Conservation (phyloP, 768 basidiomycete genomes). For the Auricularia cornea region DNA sequence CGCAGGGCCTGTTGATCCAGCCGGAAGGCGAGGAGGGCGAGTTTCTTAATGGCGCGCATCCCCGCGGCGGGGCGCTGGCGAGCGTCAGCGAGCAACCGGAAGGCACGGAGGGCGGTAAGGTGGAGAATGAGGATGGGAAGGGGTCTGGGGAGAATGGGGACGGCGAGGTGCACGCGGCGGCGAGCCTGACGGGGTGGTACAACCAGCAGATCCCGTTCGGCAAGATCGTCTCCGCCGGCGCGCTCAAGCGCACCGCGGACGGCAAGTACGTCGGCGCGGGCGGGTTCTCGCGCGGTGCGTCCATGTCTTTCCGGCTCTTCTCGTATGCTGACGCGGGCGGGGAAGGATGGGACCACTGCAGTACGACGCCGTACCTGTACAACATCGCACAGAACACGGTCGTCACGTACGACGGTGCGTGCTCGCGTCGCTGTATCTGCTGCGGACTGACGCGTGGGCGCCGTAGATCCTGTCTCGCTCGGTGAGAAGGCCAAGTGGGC, state of each 20-base stretch:
- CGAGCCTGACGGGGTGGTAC: slow-evolving; percentile 22
- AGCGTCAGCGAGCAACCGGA: slow-evolving; percentile 21
- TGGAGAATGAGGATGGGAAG: slow-evolving; percentile 1
- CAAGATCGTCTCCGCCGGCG: slow-evolving; percentile 38
- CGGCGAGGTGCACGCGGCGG: slow-evolving; percentile 21
- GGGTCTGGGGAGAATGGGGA: slow-evolving; percentile 16
- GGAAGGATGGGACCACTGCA: slow-evolving; percentile 59
- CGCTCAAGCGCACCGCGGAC: slow-evolving; percentile 37
- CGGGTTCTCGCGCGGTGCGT: slow-evolving; percentile 44
- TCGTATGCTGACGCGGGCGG: not conserved
- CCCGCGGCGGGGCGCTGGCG: not conserved
- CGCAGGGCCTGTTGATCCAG: slow-evolving; percentile 4
- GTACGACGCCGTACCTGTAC: slow-evolving; percentile 55
- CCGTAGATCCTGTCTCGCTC: slow-evolving; percentile 17
- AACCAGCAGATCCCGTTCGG: slow-evolving; percentile 49
- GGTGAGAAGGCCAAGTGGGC: slow-evolving; percentile 53
- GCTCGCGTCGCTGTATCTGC: not conserved
- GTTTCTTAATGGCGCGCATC: not conserved
- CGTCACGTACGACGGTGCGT: slow-evolving; percentile 62
- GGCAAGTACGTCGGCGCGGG: slow-evolving; percentile 39
- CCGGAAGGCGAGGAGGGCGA: not conserved
- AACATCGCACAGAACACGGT: slow-evolving; percentile 41
- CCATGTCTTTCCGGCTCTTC: not conserved
- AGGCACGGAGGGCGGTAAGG: slow-evolving; percentile 19
- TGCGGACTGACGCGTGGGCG: not conserved